Conservation (phyloP, 768 basidiomycete genomes). For the Holtermanniella nyarrowii region DNA sequence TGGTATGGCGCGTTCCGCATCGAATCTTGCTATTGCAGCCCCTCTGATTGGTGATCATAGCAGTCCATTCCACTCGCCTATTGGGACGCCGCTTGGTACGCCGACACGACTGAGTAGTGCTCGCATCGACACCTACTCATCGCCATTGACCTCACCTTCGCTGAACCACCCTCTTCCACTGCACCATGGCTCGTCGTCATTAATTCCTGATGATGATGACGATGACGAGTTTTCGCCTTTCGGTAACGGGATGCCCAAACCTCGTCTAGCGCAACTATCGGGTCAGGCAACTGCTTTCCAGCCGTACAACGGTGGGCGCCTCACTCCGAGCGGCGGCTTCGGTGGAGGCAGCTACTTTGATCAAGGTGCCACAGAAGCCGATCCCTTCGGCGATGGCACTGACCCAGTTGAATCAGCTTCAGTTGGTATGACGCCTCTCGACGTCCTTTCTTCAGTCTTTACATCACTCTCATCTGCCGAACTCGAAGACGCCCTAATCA, state of each 20-base stretch:
- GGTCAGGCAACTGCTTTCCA: constrained; percentile 49
- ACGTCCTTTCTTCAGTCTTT: constrained; percentile 88
- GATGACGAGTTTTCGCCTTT: constrained; percentile 44
- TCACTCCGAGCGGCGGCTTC: constrained; percentile 2
- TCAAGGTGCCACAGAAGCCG: constrained; percentile 6
- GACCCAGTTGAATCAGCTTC: constrained; percentile 16
- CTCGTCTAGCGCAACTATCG: constrained; percentile 47
- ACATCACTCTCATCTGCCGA: constrained; percentile 79
- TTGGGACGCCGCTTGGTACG: constrained; percentile 32
- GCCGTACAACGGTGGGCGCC: constrained; percentile 27
- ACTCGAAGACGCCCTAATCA: constrained; percentile 80
- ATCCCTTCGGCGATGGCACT: constrained; percentile 8
- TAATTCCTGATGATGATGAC: constrained; percentile 45
- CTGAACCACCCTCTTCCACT: constrained; percentile 36
- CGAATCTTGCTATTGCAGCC: constrained; percentile 79
- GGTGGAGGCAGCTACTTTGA: constrained; percentile 21
- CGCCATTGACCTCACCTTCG: constrained; percentile 59
- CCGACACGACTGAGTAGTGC: constrained; percentile 21
- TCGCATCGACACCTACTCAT: constrained; percentile 45
- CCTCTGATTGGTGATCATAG: constrained; percentile 63
- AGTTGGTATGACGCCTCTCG: constrained; percentile 87
- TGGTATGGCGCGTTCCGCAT: constrained; percentile 29
- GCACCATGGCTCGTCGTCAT: constrained; percentile 43
- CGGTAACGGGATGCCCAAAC: constrained; percentile 46
- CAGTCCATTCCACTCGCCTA: constrained; percentile 32